These are phyloP conservation scores for Penicillium sp. DNA, from an alignment of 2,329 filamentous ascomycete species.

Conservation along the genomic window DNA sequence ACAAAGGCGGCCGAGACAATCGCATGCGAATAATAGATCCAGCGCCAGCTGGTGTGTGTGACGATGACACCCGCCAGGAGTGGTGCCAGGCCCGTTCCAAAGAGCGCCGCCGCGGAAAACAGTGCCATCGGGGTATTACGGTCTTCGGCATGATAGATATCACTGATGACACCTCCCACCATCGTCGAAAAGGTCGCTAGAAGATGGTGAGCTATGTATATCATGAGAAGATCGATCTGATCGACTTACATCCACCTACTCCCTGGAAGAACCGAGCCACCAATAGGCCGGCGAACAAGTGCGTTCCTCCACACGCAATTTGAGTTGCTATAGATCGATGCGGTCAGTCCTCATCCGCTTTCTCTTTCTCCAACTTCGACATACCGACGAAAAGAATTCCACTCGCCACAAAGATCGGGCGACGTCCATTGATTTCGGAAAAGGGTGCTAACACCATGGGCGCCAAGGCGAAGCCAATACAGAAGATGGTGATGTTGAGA, in stretches of 20 bases:
- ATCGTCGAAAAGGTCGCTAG: slow-evolving; percentile 69
- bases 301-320: slow-evolving; percentile 65
- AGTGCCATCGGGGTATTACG: slow-evolving; percentile 86
- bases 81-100: slow-evolving; percentile 74
- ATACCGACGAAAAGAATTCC: slow-evolving; percentile 62
- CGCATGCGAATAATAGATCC: slow-evolving; percentile 82
- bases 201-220: no score
- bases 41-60: slow-evolving; percentile 65
- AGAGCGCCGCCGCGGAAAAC: slow-evolving; percentile 71
- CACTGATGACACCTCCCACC: slow-evolving; percentile 84
- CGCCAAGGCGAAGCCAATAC: slow-evolving; percentile 69
- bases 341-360: no score
- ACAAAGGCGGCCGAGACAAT: slow-evolving; percentile 63
- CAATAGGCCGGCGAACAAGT: slow-evolving; percentile 65
- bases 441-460: slow-evolving; percentile 87
- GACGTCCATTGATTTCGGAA: slow-evolving; percentile 79
- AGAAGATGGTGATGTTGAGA: slow-evolving; percentile 75
- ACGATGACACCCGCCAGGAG: slow-evolving; percentile 65
- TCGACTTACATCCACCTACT: slow-evolving; percentile 60
- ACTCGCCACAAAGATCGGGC: slow-evolving; percentile 71
- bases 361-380: slow-evolving; percentile 4
- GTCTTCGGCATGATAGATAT: slow-evolving; percentile 71
- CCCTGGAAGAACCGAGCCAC: slow-evolving; percentile 70
- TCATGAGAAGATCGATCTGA: neutral
- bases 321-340: slow-evolving; percentile 48